Evolutionary conservation across 768 basidiomycete genomes (phyloP), one percentile per base, ranked within the genome.

Genomic region (Boletus edulis): DNA sequence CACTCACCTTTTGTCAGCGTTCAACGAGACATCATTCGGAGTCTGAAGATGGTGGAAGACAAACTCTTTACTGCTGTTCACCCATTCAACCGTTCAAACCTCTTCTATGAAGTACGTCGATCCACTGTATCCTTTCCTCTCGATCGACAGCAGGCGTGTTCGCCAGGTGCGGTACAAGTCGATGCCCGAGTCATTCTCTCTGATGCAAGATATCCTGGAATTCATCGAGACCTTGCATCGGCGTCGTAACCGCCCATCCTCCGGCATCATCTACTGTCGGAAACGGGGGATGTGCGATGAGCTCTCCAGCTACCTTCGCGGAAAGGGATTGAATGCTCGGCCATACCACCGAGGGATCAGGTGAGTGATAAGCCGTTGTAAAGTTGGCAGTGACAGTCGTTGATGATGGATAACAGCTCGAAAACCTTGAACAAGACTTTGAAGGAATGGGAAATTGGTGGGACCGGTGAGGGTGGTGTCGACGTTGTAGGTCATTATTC

Each of bases 191-290:
- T 74, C 77, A 1, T 66, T 69, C 7, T 72, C 75, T 12, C 81
- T 85, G 46, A 89, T 89, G 82, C 74, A 75, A 20, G 83, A 88
- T 43, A 79, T 91, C 9, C 72, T 73, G 60, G 78, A 85, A 22
- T 92, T 86, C 62, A 87, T 94, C 54, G 76, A 72, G 37, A 78
- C 75, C 1, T 73, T 93, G 17, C 80, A 90, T 62, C 71, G 75
- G 32, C 78, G 84, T 42, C 79, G 86, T 9, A 80, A 81, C 34
- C 69, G 78, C 29, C 68, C 83, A 0, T 86, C 86, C 1, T 83
- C 84, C 3, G 89, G 90, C 0, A 86, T 93, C 45, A 75, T 94
- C 3, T 92, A 94, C 62, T 92, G 90, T 65, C 77, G 91, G n/a
- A 79, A 74, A 18, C 80, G 81, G 35, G 75, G 68, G 9, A 82